Percentiles rank a stretch among this genome's conserved stretches.
Evolutionary conservation across 1,284 basidiomycete species (phyloP).

Genomic region (Thecaphora frezii): DNA sequence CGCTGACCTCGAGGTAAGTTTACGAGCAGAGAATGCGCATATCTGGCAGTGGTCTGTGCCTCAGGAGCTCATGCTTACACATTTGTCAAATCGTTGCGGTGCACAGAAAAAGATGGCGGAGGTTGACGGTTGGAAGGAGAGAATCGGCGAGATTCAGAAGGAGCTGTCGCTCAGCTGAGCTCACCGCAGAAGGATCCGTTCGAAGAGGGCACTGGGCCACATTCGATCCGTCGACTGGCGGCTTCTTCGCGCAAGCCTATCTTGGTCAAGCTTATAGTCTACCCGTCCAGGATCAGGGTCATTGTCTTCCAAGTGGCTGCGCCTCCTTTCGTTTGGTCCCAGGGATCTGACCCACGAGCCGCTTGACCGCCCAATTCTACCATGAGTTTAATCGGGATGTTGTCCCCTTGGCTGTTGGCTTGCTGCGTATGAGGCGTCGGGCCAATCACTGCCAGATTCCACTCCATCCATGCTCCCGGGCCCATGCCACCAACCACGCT

Average conservation of each 20-base stretch:
- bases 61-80: background rate
- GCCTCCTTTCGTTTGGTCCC: slow-evolving; percentile 6
- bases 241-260: background rate
- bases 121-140: slow-evolving; percentile 59
- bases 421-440: too few relatives aligned
- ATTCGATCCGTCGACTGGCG: too few relatives aligned
- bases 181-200: too few relatives aligned
- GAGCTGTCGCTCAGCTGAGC: slow-evolving; percentile 60
- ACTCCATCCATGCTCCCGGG: slow-evolving; percentile 34
- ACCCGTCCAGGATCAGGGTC: background rate
- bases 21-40: too few relatives aligned
- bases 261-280: slow-evolving; percentile 3
- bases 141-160: slow-evolving; percentile 59
- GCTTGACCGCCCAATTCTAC: slow-evolving; percentile 18
- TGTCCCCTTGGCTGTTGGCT: background rate
- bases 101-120: slow-evolving; percentile 54
- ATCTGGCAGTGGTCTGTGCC: background rate
- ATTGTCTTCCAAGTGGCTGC: background rate
- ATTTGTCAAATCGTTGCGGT: background rate
- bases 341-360: slow-evolving; percentile 26
- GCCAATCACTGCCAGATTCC: slow-evolving; percentile 4
- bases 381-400: slow-evolving; percentile 8
- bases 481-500: slow-evolving; percentile 9
- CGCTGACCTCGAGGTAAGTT: slow-evolving; percentile 49
- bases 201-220: too few relatives aligned